A percentile compares a stretch with the other conserved stretches of the same genome.
These are phyloP conservation scores for Dipodascus albidus DNA, from an alignment of 805 yeast species.

Conservation along the genomic window DNA sequence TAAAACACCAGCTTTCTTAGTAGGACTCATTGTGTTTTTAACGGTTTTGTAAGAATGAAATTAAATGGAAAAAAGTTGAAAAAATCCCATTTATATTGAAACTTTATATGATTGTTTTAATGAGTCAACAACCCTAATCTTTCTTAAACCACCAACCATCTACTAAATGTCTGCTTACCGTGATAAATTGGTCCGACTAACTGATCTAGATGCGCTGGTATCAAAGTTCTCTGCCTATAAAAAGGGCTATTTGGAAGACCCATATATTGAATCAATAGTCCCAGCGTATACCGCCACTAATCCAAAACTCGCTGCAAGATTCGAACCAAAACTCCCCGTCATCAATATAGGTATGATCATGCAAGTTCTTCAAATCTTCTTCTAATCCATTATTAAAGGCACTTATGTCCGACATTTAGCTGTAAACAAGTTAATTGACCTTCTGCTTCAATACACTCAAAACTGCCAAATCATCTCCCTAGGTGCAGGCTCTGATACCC, in stretches of 20 bases:
- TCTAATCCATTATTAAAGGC: conserved; percentile 25
- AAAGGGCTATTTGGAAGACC: conserved; percentile 37
- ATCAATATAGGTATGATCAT: conserved; percentile 33
- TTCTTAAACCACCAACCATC: neutral
- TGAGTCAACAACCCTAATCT: conserved; percentile 2
- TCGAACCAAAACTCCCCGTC: conserved; percentile 38
- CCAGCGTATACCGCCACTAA: conserved; percentile 8
- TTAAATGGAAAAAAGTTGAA: neutral
- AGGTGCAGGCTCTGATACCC: conserved; percentile 77
- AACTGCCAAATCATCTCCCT: conserved; percentile 43
- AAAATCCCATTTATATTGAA: neutral
- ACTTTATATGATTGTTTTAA: neutral
- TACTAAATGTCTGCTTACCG: conserved; percentile 14
- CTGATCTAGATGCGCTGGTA: conserved; percentile 51
- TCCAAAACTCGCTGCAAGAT: conserved; percentile 5
- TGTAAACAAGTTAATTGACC: conserved; percentile 31
- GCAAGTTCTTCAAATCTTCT: neutral
- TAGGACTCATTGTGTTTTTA: neutral
- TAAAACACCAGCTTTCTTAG: conserved; percentile 52
- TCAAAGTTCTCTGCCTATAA: conserved; percentile 37
- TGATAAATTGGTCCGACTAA: conserved; percentile 38
- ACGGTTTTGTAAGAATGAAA: neutral
- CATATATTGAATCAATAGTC: conserved; percentile 19
- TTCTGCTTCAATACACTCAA: conserved; percentile 24
- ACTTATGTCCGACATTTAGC: conserved; percentile 40